Conservation (phyloP, 768 basidiomycete genomes). For the Tulasnella sp. region DNA sequence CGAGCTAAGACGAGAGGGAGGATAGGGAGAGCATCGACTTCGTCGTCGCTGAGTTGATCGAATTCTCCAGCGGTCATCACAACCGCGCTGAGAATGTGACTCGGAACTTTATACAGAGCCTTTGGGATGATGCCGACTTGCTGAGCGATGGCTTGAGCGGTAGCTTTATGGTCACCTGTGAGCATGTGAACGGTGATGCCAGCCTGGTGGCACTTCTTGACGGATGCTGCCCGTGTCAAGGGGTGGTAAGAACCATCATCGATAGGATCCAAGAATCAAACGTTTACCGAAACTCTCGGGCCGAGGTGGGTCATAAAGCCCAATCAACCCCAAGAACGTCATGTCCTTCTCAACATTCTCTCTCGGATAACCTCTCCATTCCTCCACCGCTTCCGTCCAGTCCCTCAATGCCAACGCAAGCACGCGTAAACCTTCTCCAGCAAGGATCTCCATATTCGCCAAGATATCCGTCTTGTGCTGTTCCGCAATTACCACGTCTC, state of each 20-base stretch:
- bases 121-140: slow-evolving; percentile 62
- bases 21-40: slow-evolving; percentile 56
- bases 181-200: slow-evolving; percentile 76
- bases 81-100: slow-evolving; percentile 42
- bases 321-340: slow-evolving; percentile 40
- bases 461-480: not conserved
- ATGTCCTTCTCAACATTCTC: slow-evolving; percentile 27
- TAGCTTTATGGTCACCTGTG: slow-evolving; percentile 61
- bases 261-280: no score
- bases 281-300: slow-evolving; percentile 36
- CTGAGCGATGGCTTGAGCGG: slow-evolving; percentile 63
- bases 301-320: slow-evolving; percentile 52
- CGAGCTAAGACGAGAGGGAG: slow-evolving; percentile 68
- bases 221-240: slow-evolving; percentile 66
- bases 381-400: not conserved
- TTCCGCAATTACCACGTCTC: slow-evolving; percentile 43
- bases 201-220: slow-evolving; percentile 60
- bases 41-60: slow-evolving; percentile 59
- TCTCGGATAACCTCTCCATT: slow-evolving; percentile 5
- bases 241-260: slow-evolving; percentile 56
- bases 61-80: slow-evolving; percentile 26
- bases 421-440: slow-evolving; percentile 50
- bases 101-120: slow-evolving; percentile 53
- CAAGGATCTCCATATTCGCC: slow-evolving; percentile 37
- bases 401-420: slow-evolving; percentile 37